These are phyloP conservation scores for Akanthomyces muscarius DNA, from an alignment of 2,329 filamentous ascomycete genomes.

Conservation along the genomic window DNA sequence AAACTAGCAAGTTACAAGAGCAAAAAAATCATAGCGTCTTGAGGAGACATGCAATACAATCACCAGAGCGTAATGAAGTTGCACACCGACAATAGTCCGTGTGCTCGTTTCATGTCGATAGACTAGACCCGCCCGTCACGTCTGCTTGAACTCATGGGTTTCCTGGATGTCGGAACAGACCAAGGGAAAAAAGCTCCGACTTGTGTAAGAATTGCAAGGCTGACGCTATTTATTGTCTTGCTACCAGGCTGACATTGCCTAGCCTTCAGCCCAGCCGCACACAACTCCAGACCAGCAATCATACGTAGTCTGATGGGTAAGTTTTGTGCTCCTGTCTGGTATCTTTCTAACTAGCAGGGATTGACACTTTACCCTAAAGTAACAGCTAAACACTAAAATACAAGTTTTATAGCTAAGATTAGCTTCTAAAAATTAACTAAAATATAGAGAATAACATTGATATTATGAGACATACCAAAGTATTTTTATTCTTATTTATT, in stretches of 20 bases:
- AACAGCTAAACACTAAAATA: too few species aligned
- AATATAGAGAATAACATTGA: too few species aligned
- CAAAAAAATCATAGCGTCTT: neutral
- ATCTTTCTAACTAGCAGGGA: too few species aligned
- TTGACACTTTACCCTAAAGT: too few species aligned
- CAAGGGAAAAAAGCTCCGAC: neutral
- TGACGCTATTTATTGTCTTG: neutral
- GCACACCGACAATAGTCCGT: slow-evolving; percentile 12
- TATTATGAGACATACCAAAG: too few species aligned
- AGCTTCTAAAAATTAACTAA: too few species aligned
- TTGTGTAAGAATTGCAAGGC: neutral
- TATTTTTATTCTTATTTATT: too few species aligned
- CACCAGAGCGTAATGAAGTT: neutral
- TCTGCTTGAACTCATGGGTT: neutral
- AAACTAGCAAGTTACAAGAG: neutral
- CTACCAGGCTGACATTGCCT: neutral
- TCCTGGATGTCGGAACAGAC: neutral
- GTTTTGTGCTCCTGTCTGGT: too few species aligned
- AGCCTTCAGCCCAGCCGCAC: neutral
- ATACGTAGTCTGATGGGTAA: too few species aligned
- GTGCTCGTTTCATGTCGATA: slow-evolving; percentile 4
- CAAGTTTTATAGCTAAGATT: too few species aligned
- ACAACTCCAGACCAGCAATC: too few species aligned
- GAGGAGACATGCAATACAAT: neutral
- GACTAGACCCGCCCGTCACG: slow-evolving; percentile 3